Percentiles rank a stretch among this genome's conserved stretches.
phyloP scores from a whole-genome alignment of 2,329 filamentous ascomycete species.

The Cladophialophora bantiana region DNA sequence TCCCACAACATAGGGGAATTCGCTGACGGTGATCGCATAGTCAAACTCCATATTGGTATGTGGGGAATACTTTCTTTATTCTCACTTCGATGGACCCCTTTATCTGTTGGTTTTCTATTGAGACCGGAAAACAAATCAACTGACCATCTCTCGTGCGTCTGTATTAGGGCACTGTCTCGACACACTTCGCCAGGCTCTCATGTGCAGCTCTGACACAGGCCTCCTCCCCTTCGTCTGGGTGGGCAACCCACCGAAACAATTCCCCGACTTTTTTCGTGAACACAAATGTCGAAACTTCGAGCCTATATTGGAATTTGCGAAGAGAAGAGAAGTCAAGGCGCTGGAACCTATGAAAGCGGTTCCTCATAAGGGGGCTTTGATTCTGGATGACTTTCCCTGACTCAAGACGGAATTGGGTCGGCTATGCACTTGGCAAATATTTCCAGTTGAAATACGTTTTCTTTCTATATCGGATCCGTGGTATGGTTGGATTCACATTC shows the following conservation, averaged over 20 bases:
- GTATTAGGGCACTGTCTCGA: conserved; percentile 1
- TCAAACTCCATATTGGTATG: conserved; percentile 7
- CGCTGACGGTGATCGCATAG: not conserved
- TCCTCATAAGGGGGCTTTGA: conserved; percentile 3
- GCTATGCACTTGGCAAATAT: not conserved
- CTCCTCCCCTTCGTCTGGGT: conserved; percentile 7
- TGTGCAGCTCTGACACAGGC: conserved; percentile 1
- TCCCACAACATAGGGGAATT: not conserved
- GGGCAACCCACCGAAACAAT: not conserved
- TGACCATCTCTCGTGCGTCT: not conserved
- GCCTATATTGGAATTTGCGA: not conserved
- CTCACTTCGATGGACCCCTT: not conserved
- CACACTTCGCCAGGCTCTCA: conserved; percentile 4
- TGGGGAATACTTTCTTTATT: not conserved
- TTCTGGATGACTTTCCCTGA: conserved; percentile 2
- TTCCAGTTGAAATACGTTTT: not conserved
- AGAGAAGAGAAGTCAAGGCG: not conserved
- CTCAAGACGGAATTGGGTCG: not conserved
- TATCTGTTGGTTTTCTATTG: not conserved
- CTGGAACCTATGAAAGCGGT: conserved; percentile 1
- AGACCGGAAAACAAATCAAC: not conserved
- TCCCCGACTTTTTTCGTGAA: conserved; percentile 1
- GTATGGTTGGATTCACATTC: not conserved
- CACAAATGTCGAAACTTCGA: conserved; percentile 5
- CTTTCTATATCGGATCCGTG: not conserved